phyloP scores from a whole-genome alignment of 1,139 yeast species.

The Candida dubliniensis region DNA sequence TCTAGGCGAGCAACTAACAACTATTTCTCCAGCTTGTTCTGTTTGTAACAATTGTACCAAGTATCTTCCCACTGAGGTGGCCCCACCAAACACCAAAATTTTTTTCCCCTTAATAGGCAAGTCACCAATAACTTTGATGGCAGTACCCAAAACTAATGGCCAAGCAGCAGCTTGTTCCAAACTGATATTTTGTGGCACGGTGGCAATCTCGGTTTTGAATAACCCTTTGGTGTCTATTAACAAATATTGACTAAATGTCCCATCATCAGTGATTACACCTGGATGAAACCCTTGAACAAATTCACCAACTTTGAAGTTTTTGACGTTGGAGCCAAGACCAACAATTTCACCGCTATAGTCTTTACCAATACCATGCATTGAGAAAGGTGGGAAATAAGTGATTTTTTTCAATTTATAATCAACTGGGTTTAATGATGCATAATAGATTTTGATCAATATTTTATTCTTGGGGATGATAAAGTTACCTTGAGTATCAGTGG shows the following conservation, averaged over 20 bases:
- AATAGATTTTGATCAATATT: conserved; percentile 55
- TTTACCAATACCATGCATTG: conserved; percentile 51
- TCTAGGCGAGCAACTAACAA: conserved; percentile 34
- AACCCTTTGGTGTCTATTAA: conserved; percentile 28
- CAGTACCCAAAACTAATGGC: conserved; percentile 59
- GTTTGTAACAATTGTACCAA: conserved; percentile 56
- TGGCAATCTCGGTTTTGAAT: conserved; percentile 35
- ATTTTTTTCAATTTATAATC: conserved; percentile 53
- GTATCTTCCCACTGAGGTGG: conserved; percentile 65
- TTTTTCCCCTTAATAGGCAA: conserved; percentile 15
- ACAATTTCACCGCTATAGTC: conserved; percentile 68
- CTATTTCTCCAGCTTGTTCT: conserved; percentile 45
- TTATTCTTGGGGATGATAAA: conserved; percentile 34
- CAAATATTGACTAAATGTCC: conserved; percentile 48
- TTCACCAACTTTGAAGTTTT: conserved; percentile 55
- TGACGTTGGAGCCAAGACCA: conserved; percentile 45
- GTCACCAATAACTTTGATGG: conserved; percentile 39
- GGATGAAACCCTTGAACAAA: conserved; percentile 57
- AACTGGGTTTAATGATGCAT: conserved; percentile 68
- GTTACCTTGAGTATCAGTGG: neutral
- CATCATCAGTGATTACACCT: conserved; percentile 42
- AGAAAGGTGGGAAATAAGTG: conserved; percentile 16
- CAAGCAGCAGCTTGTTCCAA: conserved; percentile 59
- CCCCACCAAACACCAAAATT: conserved; percentile 68
- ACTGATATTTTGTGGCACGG: conserved; percentile 48